Percentiles rank a stretch among this genome's conserved stretches.
Evolutionary conservation across 1,284 basidiomycete genomes (phyloP).

Genomic region (Cryptococcus sp.): DNA sequence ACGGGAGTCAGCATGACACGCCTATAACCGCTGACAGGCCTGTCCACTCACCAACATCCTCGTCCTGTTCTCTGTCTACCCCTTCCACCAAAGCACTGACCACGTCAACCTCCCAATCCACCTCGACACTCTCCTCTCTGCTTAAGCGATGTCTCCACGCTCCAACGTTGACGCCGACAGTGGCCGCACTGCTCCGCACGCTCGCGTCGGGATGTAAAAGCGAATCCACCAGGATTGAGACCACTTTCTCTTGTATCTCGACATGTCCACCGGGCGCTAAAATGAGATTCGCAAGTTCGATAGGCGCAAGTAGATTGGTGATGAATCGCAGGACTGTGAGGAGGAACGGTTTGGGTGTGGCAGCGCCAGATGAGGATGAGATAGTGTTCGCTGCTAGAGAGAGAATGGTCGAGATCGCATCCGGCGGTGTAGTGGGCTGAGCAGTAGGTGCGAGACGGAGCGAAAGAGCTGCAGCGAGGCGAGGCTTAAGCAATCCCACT

Average conservation of each 20-base stretch:
- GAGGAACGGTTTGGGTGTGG: conserved; percentile 56
- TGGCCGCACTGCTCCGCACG: conserved; percentile 77
- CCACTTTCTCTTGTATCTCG: conserved; percentile 49
- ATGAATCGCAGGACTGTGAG: conserved; percentile 72
- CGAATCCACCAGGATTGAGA: conserved; percentile 63
- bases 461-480: conserved; percentile 61
- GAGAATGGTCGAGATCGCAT: conserved; percentile 59
- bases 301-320: conserved; percentile 69
- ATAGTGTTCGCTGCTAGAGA: conserved; percentile 41
- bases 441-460: conserved; percentile 48
- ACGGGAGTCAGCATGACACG: conserved; percentile 1
- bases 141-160: conserved; percentile 61
- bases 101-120: conserved; percentile 81
- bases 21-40: background rate
- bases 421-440: conserved; percentile 60
- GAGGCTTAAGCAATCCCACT: conserved; percentile 67
- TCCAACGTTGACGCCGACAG: conserved; percentile 74
- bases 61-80: conserved; percentile 66
- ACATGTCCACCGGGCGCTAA: conserved; percentile 52
- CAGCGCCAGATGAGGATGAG: conserved; percentile 6
- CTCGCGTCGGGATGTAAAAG: conserved; percentile 67
- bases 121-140: conserved; percentile 59
- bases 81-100: conserved; percentile 75
- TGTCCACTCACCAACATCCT: conserved; percentile 71
- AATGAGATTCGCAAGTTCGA: conserved; percentile 60